Base-by-base conservation (phyloP, 371 early-diverging fungal species). In the Ordospora colligata region DNA sequence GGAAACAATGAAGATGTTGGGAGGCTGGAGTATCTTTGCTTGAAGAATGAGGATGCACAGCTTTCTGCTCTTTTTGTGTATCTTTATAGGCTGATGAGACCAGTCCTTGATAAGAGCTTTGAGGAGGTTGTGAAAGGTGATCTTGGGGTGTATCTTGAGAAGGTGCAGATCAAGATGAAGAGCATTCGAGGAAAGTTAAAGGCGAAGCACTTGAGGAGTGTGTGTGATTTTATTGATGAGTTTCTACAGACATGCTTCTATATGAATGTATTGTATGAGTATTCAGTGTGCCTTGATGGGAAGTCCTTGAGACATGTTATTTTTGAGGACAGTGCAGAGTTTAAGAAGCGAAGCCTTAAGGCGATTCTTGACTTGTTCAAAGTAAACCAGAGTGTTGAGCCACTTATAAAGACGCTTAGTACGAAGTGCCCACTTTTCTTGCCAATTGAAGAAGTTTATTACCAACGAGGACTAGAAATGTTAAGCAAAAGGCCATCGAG, bases 381-480 rank as follows among this genome's bases (percentile, higher is more conserved):
- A 23, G 53, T 51, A 0, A 75, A 73, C 46, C 22, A 73, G 22
- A 63, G 50, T 64, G 46, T 80, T 21, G 76, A 80, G 23, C 37
- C 74, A 1, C 37, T 80, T 2, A 49, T 80, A 53, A 80, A 74
- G 32, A 64, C 21, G 1, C 32, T 80, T 27, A 67, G 47, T 21
- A 52, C 50, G n/a, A 68, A 47, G 43, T 73, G 74, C 47, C 73
- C 76, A 7, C 23, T 43, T 45, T 80, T 66, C 62, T 47, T 80
- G 14, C 80, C 80, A 22, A 19, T 76, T 11, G 66, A 80, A 21
- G 72, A 80, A 47, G 52, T 80, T 62, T 78, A 80, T 65, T 72
- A 74, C 47, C 67, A 69, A 44, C 67, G 66, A 53, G 80, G 80
- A 0, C 46, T 73, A 6, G 74, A 76, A 27, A 64, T 77, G 21